A percentile compares a stretch with the other conserved stretches of the same genome.
phyloP scores from a whole-genome alignment of 2,329 filamentous ascomycete species.

The Metarhizium humberi region DNA sequence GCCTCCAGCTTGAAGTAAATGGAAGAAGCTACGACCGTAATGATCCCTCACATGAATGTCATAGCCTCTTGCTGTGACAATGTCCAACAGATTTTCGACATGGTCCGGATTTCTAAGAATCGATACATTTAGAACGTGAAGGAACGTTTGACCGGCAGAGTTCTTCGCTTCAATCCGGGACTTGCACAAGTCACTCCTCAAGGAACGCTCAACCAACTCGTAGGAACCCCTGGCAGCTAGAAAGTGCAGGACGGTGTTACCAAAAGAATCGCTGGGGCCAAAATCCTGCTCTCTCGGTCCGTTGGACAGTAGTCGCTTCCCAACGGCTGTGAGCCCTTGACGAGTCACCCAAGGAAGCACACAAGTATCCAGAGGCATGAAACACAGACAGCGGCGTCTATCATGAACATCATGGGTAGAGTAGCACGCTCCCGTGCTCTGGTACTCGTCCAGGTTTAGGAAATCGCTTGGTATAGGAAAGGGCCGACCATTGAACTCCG shows the following conservation, averaged over 20 bases:
- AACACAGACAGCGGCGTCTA: conserved; percentile 20
- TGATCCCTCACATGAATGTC: conserved; percentile 30
- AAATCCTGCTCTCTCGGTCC: conserved; percentile 8
- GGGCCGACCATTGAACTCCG: conserved; percentile 10
- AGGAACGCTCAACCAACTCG: conserved; percentile 18
- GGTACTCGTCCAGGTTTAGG: conserved; percentile 23
- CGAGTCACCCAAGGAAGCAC: conserved; percentile 21
- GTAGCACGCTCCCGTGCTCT: conserved; percentile 11
- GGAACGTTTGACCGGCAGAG: conserved; percentile 37
- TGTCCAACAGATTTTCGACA: conserved; percentile 19
- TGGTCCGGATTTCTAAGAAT: conserved; percentile 22
- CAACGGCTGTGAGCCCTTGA: conserved; percentile 13
- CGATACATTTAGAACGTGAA: conserved; percentile 30
- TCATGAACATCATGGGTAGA: conserved; percentile 14
- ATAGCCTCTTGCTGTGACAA: conserved; percentile 13
- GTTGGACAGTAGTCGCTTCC: conserved; percentile 8
- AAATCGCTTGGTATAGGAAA: conserved; percentile 40
- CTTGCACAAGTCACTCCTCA: conserved; percentile 10
- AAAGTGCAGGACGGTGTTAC: conserved; percentile 38
- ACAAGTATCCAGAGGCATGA: conserved; percentile 13
- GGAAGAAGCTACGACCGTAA: conserved; percentile 45
- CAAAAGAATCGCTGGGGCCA: conserved; percentile 28
- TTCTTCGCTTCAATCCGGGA: conserved; percentile 24
- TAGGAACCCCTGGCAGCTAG: conserved; percentile 27
- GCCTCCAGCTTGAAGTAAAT: conserved; percentile 23